phyloP scores from a whole-genome alignment of 768 basidiomycete species.

The Termitomyces sp. region DNA sequence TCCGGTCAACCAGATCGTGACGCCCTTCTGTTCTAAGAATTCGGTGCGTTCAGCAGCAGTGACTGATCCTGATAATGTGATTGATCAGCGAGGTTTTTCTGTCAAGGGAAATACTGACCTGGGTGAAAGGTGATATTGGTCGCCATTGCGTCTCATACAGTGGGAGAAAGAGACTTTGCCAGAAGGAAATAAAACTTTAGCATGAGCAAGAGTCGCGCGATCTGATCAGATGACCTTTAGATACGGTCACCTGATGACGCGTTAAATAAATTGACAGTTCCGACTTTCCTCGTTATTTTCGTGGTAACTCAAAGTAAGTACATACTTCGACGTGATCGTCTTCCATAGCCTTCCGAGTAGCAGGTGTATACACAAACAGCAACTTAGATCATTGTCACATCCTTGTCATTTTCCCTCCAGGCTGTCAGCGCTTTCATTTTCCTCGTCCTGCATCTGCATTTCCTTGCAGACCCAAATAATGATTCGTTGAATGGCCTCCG shows the following conservation, averaged over 20 bases:
- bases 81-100: not conserved
- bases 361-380: not conserved
- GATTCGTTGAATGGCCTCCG: conserved; percentile 56
- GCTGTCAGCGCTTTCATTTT: conserved; percentile 17
- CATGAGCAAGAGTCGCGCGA: conserved; percentile 17
- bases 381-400: not conserved
- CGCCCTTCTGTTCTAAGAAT: conserved; percentile 74
- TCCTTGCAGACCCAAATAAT: conserved; percentile 54
- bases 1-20: conserved; percentile 96
- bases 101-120: conserved; percentile 9
- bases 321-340: not conserved
- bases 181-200: not conserved
- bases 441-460: conserved; percentile 28
- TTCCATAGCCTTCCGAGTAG: not conserved
- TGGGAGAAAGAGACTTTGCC: not conserved
- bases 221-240: conserved; percentile 9
- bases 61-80: conserved; percentile 58
- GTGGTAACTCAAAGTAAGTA: not conserved
- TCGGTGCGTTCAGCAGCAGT: conserved; percentile 57
- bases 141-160: conserved; percentile 25
- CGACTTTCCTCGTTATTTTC: too few relatives aligned
- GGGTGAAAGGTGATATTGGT: conserved; percentile 55
- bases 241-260: not conserved
- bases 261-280: not conserved
- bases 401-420: conserved; percentile 10